phyloP scores from a whole-genome alignment of 164 flowering plant species.

The Umbilicus rupestris region DNA sequence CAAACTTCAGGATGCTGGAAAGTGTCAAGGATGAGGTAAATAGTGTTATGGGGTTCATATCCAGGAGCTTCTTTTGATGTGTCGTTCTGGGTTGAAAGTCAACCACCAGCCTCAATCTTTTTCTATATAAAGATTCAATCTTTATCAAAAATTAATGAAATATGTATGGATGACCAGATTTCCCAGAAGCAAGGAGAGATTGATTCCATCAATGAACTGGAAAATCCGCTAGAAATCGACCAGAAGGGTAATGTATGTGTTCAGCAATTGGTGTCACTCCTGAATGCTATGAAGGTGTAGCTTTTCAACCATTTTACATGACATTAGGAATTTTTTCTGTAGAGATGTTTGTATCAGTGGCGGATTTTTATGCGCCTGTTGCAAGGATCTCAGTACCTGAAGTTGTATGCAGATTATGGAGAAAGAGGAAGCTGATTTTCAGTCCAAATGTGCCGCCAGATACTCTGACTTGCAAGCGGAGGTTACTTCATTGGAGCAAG shows the following conservation, averaged over 20 bases:
- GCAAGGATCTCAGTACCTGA: neutral
- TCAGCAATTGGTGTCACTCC: slow-evolving; percentile 22
- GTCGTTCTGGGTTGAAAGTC: neutral
- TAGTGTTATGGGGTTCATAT: neutral
- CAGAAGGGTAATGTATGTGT: slow-evolving; percentile 18
- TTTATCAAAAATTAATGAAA: neutral
- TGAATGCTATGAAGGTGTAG: slow-evolving; percentile 32
- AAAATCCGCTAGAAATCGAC: slow-evolving; percentile 19
- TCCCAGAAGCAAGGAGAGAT: slow-evolving; percentile 8
- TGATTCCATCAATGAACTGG: slow-evolving; percentile 19
- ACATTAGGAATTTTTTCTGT: neutral
- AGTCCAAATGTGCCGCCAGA: slow-evolving; percentile 18
- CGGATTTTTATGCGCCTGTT: neutral
- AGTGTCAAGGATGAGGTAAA: neutral
- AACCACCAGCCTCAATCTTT: neutral
- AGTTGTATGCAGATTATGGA: slow-evolving; percentile 31
- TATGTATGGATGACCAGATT: neutral
- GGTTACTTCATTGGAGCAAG: slow-evolving; percentile 32
- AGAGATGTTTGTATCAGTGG: neutral
- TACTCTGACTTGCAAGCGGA: slow-evolving; percentile 33
- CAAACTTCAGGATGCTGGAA: neutral
- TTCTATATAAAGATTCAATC: neutral
- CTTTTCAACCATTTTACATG: neutral
- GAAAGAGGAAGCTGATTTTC: slow-evolving; percentile 29
- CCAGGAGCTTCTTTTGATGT: neutral